Conservation (phyloP, 352 stramenopile genomes). For the Globisporangium polare region DNA sequence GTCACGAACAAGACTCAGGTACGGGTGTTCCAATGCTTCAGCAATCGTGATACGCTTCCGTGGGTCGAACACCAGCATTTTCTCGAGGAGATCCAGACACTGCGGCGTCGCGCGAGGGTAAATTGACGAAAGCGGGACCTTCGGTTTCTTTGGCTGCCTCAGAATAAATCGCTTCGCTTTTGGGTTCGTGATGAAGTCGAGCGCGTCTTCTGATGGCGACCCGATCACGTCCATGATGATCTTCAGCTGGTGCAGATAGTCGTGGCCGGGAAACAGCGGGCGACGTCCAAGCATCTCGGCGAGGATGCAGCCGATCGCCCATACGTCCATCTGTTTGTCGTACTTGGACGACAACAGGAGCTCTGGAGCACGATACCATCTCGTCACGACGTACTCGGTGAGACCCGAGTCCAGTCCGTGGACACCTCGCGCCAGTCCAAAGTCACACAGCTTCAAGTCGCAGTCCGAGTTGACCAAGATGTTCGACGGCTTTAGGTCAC, state of each 20-base stretch:
- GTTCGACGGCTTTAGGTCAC: conserved; percentile 77
- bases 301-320: conserved; percentile 85
- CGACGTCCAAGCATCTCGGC: conserved; percentile 83
- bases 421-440: conserved; percentile 70
- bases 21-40: conserved; percentile 74
- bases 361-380: conserved; percentile 91
- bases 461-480: conserved; percentile 82
- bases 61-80: conserved; percentile 94
- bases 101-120: conserved; percentile 81
- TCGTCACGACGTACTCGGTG: conserved; percentile 90
- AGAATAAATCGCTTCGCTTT: conserved; percentile 89
- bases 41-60: conserved; percentile 80
- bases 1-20: conserved; percentile 75
- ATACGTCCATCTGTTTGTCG: conserved; percentile 87
- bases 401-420: conserved; percentile 74
- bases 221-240: conserved; percentile 90
- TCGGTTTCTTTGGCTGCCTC: conserved; percentile 83
- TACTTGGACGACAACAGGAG: conserved; percentile 90
- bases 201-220: conserved; percentile 66
- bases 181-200: conserved; percentile 88
- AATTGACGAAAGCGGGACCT: conserved; percentile 75
- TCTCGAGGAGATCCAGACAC: conserved; percentile 89
- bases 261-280: conserved; percentile 82
- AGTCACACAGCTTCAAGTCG: conserved; percentile 79
- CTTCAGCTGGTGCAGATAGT: conserved; percentile 87